phyloP scores from a whole-genome alignment of 2,329 filamentous ascomycete genomes.

The Beauveria sp. region DNA sequence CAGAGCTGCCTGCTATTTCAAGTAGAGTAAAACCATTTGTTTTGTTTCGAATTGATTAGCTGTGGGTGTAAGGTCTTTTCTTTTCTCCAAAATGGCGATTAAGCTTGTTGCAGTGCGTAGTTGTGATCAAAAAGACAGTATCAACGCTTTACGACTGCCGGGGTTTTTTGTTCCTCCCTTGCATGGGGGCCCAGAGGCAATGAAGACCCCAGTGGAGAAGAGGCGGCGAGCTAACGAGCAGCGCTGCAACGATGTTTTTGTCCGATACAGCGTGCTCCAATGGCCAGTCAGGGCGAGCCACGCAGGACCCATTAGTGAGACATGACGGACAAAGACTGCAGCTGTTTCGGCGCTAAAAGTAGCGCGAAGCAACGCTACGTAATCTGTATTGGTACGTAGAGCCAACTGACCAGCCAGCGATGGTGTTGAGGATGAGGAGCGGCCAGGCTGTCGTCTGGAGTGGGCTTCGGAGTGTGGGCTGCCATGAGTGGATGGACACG shows the following conservation, averaged over 20 bases:
- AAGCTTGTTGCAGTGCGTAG: no score
- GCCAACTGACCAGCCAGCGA: neutral
- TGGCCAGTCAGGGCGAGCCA: neutral
- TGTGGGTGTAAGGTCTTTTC: no score
- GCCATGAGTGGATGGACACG: neutral
- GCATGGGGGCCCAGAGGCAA: no score
- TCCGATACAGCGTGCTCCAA: neutral
- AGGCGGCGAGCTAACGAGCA: neutral
- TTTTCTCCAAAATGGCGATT: no score
- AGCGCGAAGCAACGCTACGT: neutral
- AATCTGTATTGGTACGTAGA: neutral
- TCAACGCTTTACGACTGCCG: no score
- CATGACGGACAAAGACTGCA: neutral
- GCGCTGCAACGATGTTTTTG: neutral
- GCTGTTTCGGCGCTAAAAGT: neutral
- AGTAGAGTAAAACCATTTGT: no score
- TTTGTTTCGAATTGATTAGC: no score
- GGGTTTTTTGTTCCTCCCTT: no score
- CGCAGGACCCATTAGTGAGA: neutral
- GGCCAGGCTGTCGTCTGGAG: neutral
- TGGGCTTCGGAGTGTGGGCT: neutral
- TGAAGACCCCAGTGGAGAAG: neutral
- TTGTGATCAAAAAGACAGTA: no score
- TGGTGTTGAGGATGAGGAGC: neutral
- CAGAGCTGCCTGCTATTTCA: no score